Conservation (phyloP, 768 basidiomycete species). For the Tricholoma matsutake region DNA sequence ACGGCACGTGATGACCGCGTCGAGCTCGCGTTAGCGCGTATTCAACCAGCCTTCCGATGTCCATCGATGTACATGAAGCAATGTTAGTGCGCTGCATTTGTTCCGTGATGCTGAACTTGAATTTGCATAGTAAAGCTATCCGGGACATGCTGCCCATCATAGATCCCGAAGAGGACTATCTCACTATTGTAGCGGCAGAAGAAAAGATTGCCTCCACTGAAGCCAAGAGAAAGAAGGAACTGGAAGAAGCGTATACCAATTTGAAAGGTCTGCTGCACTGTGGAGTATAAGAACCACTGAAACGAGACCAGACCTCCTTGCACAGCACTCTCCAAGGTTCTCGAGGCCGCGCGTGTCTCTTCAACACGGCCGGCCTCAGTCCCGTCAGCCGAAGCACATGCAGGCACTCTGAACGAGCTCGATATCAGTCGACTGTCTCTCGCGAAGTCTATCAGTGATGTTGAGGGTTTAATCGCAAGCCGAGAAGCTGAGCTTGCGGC, state of each 20-base stretch:
- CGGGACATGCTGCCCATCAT: slow-evolving; percentile 70
- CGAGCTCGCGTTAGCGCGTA: not conserved
- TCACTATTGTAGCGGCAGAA: slow-evolving; percentile 71
- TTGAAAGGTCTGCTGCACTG: slow-evolving; percentile 49
- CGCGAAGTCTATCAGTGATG: slow-evolving; percentile 72
- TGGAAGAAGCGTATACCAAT: slow-evolving; percentile 63
- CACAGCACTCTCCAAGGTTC: slow-evolving; percentile 56
- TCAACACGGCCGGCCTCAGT: slow-evolving; percentile 67
- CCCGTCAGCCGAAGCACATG: slow-evolving; percentile 64
- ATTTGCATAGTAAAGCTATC: slow-evolving; percentile 53
- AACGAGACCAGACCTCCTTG: not conserved
- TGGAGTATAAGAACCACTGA: not conserved
- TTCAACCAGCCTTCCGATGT: slow-evolving; percentile 16
- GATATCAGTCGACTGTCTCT: slow-evolving; percentile 62
- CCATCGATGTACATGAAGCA: slow-evolving; percentile 46
- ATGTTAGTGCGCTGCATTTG: slow-evolving; percentile 28
- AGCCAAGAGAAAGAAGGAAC: slow-evolving; percentile 56
- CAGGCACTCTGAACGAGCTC: slow-evolving; percentile 57
- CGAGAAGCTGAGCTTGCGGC: slow-evolving; percentile 69
- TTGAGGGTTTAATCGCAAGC: slow-evolving; percentile 59
- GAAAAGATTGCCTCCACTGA: slow-evolving; percentile 62
- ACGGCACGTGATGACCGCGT: slow-evolving; percentile 4
- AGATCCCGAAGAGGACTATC: slow-evolving; percentile 75
- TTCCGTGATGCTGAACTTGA: not conserved
- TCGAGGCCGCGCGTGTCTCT: slow-evolving; percentile 70